Base-by-base conservation (phyloP, 768 basidiomycete species). In the Boletus reticuloceps region DNA sequence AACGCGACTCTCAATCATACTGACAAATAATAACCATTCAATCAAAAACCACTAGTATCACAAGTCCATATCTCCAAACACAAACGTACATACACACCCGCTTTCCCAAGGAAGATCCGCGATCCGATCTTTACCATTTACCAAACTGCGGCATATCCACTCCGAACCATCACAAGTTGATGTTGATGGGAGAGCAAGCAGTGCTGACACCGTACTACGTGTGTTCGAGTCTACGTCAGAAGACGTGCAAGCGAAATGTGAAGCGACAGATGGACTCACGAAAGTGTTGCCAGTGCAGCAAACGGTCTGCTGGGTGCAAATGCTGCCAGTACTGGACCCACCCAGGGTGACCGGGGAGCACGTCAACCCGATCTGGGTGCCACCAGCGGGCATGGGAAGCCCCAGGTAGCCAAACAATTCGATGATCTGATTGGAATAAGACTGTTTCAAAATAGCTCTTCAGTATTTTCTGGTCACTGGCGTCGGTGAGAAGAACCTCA, bases 231-330 rank as follows among this genome's bases (percentile, higher is more conserved):
- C 9, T 2, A 0, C 6, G 1, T 14, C 4, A 16, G 14, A 38
- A 8, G 22, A n/a, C 13, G 1, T 14, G 6, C 14, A 8, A 38
- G 13, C 14, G 13, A 38, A 14, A 14, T 7, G 37, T 5, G 5
- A 20, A 38, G 37, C 17, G 5, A 14, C 37, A 17, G 37, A 6
- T 38, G 37, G 37, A 38, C 37, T 38, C 37, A 38, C 37, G 37
- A 38, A 38, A 8, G 16, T 6, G 17, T 50, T 39, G 2, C 56
- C 56, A 20, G 10, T 29, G 47, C 52, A 57, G 53, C 56, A 57
- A 14, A 47, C 34, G 7, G 56, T 32, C 37, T 49, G 37, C 22
- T 29, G 34, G 34, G 32, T 25, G 29, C 29, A 56, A 16, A 32
- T 1, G 17, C 20, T 34, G n/a, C 47, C 20, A 20, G 20, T 20